Base-by-base conservation (phyloP, 768 basidiomycete species). In the Lactarius tabidus region DNA sequence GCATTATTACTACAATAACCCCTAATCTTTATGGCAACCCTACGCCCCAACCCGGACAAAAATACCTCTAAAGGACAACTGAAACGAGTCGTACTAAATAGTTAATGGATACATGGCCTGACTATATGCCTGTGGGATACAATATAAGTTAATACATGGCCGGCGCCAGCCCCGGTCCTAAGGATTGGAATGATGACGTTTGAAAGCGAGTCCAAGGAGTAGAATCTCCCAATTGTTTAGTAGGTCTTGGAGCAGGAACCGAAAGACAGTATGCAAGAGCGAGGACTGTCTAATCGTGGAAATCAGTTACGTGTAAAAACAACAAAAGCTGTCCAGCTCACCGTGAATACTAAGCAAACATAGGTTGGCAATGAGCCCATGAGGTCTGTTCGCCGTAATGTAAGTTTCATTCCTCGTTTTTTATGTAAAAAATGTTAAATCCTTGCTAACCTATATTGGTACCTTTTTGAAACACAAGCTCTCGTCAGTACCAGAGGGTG, bases 331-430 rank as follows among this genome's bases (percentile, higher is more conserved):
- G 38, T 29, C 29, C 17, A 53, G n/a, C 41, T 52, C 17, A 67
- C 66, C 18, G 62, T 64, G 4, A 60, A 54, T 39, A 67, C 58
- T 23, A 67, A 33, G 33, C 58, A 67, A 5, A 58, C 62, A 18
- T 65, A 63, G 2, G 58, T 67, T 1, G 66, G 63, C 33, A 67
- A 54, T 28, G 66, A 59, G 7, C 66, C 66, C 28, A 67, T 45
- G 12, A 60, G 15, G 29, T 67, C 66, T 62, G 36, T 57, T 35
- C 26, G 33, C 29, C 26, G 14, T 29, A 31, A 48, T 15, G 17
- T 63, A 55, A 57, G 41, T 15, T n/a, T 14, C 43, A 10, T 23
- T 43, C 15, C 31, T 17, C 29, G n/a, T n/a, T n/a, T n/a, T n/a
- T n/a, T 17, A 3, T 36, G 6, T 12, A 2, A 1, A 23, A 23